These are phyloP conservation scores for Pascua sp. DNA, from an alignment of 1,284 basidiomycete species.

Conservation along the genomic window DNA sequence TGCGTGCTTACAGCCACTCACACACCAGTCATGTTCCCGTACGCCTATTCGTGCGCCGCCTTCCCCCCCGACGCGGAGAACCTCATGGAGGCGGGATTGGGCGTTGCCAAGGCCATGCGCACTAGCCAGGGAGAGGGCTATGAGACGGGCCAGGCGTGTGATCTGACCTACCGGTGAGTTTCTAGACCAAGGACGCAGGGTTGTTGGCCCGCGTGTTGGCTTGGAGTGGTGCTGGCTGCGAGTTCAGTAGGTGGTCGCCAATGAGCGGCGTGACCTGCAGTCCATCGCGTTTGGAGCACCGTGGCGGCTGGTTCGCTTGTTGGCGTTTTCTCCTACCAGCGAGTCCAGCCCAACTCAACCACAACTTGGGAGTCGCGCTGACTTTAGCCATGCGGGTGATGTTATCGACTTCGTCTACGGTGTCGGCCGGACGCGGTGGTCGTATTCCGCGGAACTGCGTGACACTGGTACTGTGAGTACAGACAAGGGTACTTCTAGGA, in stretches of 20 bases:
- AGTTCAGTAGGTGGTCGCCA: conserved; percentile 20
- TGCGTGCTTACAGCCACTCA: neutral
- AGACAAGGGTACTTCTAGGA: no score
- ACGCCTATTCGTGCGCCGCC: conserved; percentile 66
- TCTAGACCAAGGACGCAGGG: no score
- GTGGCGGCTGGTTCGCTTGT: no score
- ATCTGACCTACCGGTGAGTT: conserved; percentile 59
- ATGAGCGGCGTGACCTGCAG: no score
- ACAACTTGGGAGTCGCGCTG: neutral
- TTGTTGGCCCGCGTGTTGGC: no score
- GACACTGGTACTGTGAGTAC: conserved; percentile 73
- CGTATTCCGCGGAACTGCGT: conserved; percentile 70
- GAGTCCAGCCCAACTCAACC: neutral
- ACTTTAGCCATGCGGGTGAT: conserved; percentile 58
- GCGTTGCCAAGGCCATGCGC: conserved; percentile 63
- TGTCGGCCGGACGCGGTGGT: conserved; percentile 63
- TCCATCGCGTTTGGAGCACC: no score
- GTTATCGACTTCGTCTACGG: conserved; percentile 73
- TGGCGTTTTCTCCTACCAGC: no score
- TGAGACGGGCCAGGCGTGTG: conserved; percentile 65
- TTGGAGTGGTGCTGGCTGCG: no score
- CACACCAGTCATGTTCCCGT: conserved; percentile 59
- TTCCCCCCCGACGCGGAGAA: conserved; percentile 74
- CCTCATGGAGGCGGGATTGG: conserved; percentile 70
- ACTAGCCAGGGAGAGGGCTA: conserved; percentile 56